phyloP scores from a whole-genome alignment of 2,329 filamentous ascomycete genomes.

The Sphaerulina musiva region DNA sequence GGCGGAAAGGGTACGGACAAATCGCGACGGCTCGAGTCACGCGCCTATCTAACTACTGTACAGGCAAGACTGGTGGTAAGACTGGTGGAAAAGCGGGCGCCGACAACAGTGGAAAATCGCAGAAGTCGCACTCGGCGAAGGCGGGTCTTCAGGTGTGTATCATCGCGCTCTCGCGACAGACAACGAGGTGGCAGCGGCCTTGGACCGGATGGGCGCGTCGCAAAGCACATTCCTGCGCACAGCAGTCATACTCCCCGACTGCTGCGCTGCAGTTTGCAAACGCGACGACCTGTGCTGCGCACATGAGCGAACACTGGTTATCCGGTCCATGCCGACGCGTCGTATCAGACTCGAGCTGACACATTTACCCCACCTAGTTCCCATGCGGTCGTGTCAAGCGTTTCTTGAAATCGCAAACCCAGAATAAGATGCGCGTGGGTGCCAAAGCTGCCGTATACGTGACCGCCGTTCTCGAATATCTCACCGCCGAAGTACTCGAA shows the following conservation, averaged over 20 bases:
- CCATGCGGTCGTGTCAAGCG: slow-evolving; percentile 99
- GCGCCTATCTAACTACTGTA: slow-evolving; percentile 29
- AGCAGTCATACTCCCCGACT: slow-evolving; percentile 5
- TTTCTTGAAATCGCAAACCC: slow-evolving; percentile 98
- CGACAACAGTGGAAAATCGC: slow-evolving; percentile 73
- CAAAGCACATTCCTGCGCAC: slow-evolving; percentile 22
- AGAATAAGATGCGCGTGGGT: slow-evolving; percentile 99
- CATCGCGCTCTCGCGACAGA: not conserved
- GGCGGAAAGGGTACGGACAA: slow-evolving; percentile 84
- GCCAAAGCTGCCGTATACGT: slow-evolving; percentile 98
- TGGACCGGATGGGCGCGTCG: slow-evolving; percentile 24
- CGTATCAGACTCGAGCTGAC: slow-evolving; percentile 17
- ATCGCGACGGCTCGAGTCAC: slow-evolving; percentile 12
- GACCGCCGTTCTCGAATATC: slow-evolving; percentile 95
- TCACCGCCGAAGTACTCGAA: slow-evolving; percentile 97
- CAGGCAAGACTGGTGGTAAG: slow-evolving; percentile 68
- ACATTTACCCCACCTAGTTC: slow-evolving; percentile 58
- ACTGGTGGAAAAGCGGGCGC: slow-evolving; percentile 70
- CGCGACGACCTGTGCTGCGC: not conserved
- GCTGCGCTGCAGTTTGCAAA: slow-evolving; percentile 1
- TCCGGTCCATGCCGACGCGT: not conserved
- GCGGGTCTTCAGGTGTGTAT: slow-evolving; percentile 83
- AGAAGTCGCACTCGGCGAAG: slow-evolving; percentile 89
- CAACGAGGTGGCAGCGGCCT: slow-evolving; percentile 11
- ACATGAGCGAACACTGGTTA: not conserved